A percentile compares a stretch with the other conserved stretches of the same genome.
Conservation (phyloP, 805 yeast species). For the Candida incommunis region DNA sequence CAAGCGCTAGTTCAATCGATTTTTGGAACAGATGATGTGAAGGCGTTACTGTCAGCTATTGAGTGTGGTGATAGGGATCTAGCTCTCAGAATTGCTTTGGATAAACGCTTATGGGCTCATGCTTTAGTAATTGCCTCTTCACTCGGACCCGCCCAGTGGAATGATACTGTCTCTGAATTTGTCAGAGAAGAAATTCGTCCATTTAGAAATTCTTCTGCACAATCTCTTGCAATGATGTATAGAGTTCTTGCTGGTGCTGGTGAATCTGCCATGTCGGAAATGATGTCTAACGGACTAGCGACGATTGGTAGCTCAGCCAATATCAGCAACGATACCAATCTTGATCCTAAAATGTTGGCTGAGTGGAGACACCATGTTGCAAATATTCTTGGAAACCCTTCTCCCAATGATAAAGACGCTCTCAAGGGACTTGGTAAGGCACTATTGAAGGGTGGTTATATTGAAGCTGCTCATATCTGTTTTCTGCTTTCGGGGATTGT, state of each 20-base stretch:
- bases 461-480: conserved; percentile 27
- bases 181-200: conserved; percentile 32
- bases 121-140: conserved; percentile 59
- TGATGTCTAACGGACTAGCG: conserved; percentile 18
- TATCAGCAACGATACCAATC: conserved; percentile 3
- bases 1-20: background rate
- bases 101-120: conserved; percentile 60
- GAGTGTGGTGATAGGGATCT: conserved; percentile 51
- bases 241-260: conserved; percentile 53
- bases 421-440: conserved; percentile 23
- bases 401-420: conserved; percentile 17
- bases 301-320: conserved; percentile 8
- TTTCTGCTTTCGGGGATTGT: conserved; percentile 18
- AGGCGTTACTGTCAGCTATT: conserved; percentile 24
- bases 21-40: conserved; percentile 10
- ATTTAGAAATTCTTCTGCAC: conserved; percentile 22
- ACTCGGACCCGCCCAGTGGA: conserved; percentile 47
- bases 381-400: conserved; percentile 17
- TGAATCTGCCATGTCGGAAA: conserved; percentile 35
- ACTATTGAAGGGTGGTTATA: conserved; percentile 23
- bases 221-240: conserved; percentile 39
- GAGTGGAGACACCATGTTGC: conserved; percentile 21
- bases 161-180: conserved; percentile 43
- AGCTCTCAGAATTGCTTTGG: conserved; percentile 51
- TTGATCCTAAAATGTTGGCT: conserved; percentile 8